Evolutionary conservation across 2,329 filamentous ascomycete genomes (phyloP), one percentile per base, ranked within the genome.

Genomic region (Microascus cirrosus): DNA sequence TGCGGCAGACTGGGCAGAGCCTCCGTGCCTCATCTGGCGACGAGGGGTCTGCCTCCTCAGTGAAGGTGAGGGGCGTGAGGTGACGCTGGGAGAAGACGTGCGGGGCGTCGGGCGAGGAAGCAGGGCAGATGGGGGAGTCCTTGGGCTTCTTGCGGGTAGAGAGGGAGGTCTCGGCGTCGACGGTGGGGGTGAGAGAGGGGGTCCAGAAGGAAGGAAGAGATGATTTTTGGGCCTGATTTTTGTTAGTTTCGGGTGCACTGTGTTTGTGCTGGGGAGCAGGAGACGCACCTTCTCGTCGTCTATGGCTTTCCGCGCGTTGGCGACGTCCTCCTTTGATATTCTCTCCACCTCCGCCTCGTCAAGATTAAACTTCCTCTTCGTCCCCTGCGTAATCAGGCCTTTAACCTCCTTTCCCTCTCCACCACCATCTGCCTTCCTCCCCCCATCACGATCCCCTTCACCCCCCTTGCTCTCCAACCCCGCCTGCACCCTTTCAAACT

Each of bases 181-280:
- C 69, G 48, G 72, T 70, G 13, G 90, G 90, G 0, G 89, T 95
- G 59, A 93, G 81, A 0, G 87, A 89, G 0, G 91, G 93, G 1
- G 93, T 87, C 94, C 93, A 97, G 73, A 97, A 97, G 0, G 90
- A 95, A 0, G 90, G 89, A 0, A 96, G 74, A 18, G 80, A 79
- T 1, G 83, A 80, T 70, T 87, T 89, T 10, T 80, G 76, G 2
- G 83, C 80, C 67, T 57, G 28, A 10, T 84, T 71, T 20, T 64
- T n/a, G 11, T 24, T 32, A 20, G n/a, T 52, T 12, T 42, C 53
- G 55, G 15, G 65, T 34, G 48, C 63, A 57, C 63, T 59, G 36
- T 32, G 58, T 54, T 15, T 34, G 10, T 59, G 35, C 20, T 36
- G 28, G 18, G 15, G 52, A 35, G 8, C 22, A n/a, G 18, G 24